Base-by-base conservation (phyloP, 306 rosid genomes). In the Vigna angularis region DNA sequence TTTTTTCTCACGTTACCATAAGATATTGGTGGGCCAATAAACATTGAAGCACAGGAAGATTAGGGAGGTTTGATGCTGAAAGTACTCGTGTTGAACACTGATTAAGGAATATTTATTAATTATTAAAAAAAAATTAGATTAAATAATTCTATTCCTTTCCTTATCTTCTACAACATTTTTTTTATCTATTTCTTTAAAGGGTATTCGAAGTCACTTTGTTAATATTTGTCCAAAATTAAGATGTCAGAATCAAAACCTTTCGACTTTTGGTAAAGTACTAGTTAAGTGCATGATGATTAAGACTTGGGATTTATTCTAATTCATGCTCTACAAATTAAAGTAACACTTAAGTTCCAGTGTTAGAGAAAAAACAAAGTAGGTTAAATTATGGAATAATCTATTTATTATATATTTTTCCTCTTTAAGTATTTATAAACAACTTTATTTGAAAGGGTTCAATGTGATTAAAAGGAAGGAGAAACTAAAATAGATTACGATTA, bases 241-340 rank as follows among this genome's bases (percentile, higher is more conserved):
- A 55, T 49, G 47, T 49, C 55, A 56, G 77, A 66, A 64, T 64
- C 40, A 63, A 61, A 63, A 64, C 72, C 65, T 63, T 50, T 4
- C 6, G 63, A 40, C 70, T 30, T 71, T 32, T 9, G 7, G 1
- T 55, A 20, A 47, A 14, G 15, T 24, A 22, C 36, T 15, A 28
- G 45, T 50, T 49, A 44, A 28, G 47, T 50, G 30, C 9, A 6
- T 13, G 84, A 74, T 59, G 58, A 47, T 69, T 45, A 57, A 24
- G 84, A 74, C 45, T 70, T 2, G 44, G 59, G 59, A 48, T 69
- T 69, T 20, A 55, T 72, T 72, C 51, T 55, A 72, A 72, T 56
- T 72, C 66, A 22, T 38, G 69, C 6, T 10, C 76, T 15, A 52
- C 7, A 64, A 53, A 49, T 42, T 66, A 7, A 65, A 65, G 5